A percentile compares a stretch with the other conserved stretches of the same genome.
These are phyloP conservation scores for Ophiocytium majus DNA, from an alignment of 352 stramenopile species.

Conservation along the genomic window DNA sequence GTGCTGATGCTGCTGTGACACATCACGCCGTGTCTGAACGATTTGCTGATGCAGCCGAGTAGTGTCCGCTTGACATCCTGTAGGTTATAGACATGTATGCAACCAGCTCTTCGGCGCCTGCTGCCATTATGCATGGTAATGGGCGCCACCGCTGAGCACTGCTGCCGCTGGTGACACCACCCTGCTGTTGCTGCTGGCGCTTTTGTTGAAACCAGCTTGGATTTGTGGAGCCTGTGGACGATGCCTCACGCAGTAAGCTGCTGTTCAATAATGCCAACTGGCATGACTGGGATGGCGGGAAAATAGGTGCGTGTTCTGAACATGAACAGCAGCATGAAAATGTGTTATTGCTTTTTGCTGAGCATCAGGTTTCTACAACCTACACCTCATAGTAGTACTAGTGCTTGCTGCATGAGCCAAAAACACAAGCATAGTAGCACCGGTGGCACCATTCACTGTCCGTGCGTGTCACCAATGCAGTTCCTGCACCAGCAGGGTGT, in stretches of 20 bases:
- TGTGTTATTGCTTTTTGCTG: neutral
- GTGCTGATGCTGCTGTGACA: neutral
- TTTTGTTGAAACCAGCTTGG: slow-evolving; percentile 16
- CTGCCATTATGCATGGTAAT: too few relatives aligned
- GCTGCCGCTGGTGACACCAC: neutral
- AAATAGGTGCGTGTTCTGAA: slow-evolving; percentile 16
- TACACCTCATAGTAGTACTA: neutral
- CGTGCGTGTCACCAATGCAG: neutral
- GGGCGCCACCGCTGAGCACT: too few relatives aligned
- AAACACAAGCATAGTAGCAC: neutral
- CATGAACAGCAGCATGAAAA: neutral
- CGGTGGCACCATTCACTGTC: neutral
- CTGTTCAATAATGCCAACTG: slow-evolving; percentile 49
- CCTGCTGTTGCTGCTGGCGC: neutral
- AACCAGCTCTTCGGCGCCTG: neutral
- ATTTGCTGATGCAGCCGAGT: neutral
- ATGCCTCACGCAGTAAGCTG: neutral
- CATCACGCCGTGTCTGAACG: neutral
- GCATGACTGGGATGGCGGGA: slow-evolving; percentile 48
- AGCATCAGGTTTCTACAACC: neutral
- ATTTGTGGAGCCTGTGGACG: slow-evolving; percentile 31
- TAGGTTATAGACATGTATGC: neutral
- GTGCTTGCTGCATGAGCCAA: neutral
- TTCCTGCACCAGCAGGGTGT: too few relatives aligned
- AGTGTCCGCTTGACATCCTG: neutral